Evolutionary conservation across 1,139 yeast genomes (phyloP).

Genomic region (Kluyveromyces sp.): DNA sequence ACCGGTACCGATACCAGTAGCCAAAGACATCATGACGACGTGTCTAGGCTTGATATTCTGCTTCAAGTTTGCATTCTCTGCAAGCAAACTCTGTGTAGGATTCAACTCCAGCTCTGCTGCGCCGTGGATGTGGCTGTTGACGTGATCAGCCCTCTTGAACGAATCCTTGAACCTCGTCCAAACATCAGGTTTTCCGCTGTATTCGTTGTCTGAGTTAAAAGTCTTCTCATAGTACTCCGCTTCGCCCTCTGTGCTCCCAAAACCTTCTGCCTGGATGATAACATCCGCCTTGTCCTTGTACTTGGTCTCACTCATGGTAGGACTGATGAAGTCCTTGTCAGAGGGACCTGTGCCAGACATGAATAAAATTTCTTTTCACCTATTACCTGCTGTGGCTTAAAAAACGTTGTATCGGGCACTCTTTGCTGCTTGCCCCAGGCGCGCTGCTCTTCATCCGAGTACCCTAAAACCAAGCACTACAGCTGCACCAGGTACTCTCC

Average conservation of each 20-base stretch:
- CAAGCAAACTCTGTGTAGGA: slow-evolving; percentile 1
- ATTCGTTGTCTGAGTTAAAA: slow-evolving; percentile 7
- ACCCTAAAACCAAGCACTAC: too few species aligned
- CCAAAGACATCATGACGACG: slow-evolving; percentile 68
- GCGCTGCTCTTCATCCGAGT: too few species aligned
- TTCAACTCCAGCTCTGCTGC: slow-evolving; percentile 9
- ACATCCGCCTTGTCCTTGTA: not conserved
- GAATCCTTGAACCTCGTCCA: slow-evolving; percentile 24
- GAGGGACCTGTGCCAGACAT: slow-evolving; percentile 1
- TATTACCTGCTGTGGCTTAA: not conserved
- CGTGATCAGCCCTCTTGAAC: slow-evolving; percentile 24
- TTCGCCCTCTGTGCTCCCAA: slow-evolving; percentile 1
- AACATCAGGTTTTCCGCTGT: slow-evolving; percentile 8
- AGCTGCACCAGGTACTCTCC: too few species aligned
- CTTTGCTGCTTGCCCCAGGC: too few species aligned
- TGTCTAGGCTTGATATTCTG: slow-evolving; percentile 47
- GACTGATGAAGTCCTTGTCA: slow-evolving; percentile 4
- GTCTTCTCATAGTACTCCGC: slow-evolving; percentile 10
- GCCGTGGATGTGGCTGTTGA: slow-evolving; percentile 4
- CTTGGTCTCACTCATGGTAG: not conserved
- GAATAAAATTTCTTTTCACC: not conserved
- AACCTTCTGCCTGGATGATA: not conserved
- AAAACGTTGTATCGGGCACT: too few species aligned
- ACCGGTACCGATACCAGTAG: slow-evolving; percentile 82
- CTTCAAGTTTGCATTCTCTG: slow-evolving; percentile 32